Evolutionary conservation across 441 rosid species (phyloP), one percentile per base, ranked within the genome.

Genomic region (Erodium texanum): DNA sequence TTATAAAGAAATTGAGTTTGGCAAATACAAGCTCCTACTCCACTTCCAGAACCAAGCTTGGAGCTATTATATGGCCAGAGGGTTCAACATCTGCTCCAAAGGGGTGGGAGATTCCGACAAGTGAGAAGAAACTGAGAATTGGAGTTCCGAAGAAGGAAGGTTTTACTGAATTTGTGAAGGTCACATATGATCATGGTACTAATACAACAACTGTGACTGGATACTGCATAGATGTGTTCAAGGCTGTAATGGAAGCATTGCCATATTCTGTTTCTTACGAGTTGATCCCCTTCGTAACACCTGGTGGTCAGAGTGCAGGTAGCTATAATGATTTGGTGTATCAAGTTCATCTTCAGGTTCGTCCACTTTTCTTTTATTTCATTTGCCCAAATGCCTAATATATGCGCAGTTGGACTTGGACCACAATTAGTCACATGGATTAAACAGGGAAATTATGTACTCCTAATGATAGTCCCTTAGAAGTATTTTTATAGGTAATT

Each of bases 91-190:
- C 0, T 24, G 3, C 68, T 59, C 89, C 92, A 0, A 85, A 34
- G 66, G 93, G 93, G 3, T 85, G 88, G 90, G 82, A 83, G 73
- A 63, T 87, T 14, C 88, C 89, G 0, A 71, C 76, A 0, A 77
- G 72, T 1, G 87, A 80, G 64, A 81, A 76, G 48, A 86, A 1
- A 68, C 36, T 90, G 34, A 72, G 66, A 15, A 73, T 85, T 0
- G 84, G 82, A 48, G 86, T 90, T 16, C 89, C 95, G 1, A 43
- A 73, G n/a, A 84, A 71, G 50, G 2, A 0, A 0, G 88, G 85
- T 22, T 87, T 68, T 29, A 63, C 23, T 0, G 73, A 78, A 14
- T 84, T 89, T 0, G 77, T 87, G 7, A 43, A 63, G 16, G 85
- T 82, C 38, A 71, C 64, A 20, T 56, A 14, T n/a, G 86, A 82